phyloP scores from a whole-genome alignment of 495 filamentous ascomycete species.

The Penicillium mononematosum region DNA sequence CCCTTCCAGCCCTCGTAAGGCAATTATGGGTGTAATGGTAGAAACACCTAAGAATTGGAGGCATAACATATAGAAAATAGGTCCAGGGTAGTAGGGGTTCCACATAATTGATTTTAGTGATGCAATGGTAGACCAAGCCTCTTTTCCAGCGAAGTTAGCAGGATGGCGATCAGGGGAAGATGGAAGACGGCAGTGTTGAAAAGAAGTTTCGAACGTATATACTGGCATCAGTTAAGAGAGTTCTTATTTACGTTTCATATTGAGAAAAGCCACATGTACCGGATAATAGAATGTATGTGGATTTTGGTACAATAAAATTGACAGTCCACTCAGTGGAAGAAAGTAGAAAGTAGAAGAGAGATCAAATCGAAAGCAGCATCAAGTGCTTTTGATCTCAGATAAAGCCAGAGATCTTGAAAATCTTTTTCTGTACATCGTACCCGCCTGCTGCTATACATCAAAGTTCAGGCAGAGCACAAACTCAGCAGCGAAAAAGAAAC shows the following conservation, averaged over 20 bases:
- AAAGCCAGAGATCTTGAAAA: neutral
- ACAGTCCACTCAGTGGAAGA: conserved; percentile 13
- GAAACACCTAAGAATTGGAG: too few relatives aligned
- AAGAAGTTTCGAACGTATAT: too few relatives aligned
- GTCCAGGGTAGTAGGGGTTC: neutral
- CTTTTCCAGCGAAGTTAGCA: neutral
- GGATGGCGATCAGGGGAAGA: conserved; percentile 12
- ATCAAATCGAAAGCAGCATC: conserved; percentile 4
- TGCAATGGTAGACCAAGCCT: neutral
- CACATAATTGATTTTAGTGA: neutral
- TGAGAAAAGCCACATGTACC: neutral
- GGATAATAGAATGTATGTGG: conserved; percentile 13
- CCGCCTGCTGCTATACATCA: conserved; percentile 23
- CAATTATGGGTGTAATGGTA: too few relatives aligned
- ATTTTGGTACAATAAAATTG: conserved; percentile 3
- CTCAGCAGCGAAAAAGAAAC: neutral
- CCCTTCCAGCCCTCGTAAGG: too few relatives aligned
- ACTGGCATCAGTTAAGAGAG: neutral
- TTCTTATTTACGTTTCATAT: neutral
- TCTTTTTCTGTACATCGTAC: conserved; percentile 24
- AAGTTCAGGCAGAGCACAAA: conserved; percentile 2
- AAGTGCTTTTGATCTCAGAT: conserved; percentile 13
- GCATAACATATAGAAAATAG: neutral
- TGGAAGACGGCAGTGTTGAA: too few relatives aligned
- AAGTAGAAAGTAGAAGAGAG: neutral